These are phyloP conservation scores for Candida nitratophila DNA, from an alignment of 805 yeast species.

Conservation along the genomic window DNA sequence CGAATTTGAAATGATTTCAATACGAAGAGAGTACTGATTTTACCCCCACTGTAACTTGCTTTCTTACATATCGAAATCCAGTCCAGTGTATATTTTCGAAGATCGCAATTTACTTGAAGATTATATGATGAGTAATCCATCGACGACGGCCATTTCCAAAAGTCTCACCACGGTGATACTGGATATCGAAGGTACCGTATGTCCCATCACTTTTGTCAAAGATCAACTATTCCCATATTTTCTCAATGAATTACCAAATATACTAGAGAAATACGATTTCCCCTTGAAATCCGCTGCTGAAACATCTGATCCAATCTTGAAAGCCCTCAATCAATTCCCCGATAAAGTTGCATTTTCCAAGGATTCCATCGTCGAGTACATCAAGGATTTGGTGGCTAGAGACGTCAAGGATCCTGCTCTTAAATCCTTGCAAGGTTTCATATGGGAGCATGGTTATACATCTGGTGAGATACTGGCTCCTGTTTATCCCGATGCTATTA, in stretches of 20 bases:
- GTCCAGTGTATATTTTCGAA: too few relatives aligned
- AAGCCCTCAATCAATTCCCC: conserved; percentile 41
- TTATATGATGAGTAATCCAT: background rate
- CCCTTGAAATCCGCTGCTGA: conserved; percentile 22
- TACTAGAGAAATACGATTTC: conserved; percentile 25
- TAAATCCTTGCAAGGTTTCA: conserved; percentile 74
- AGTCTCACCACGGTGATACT: conserved; percentile 33
- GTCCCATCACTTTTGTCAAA: conserved; percentile 86
- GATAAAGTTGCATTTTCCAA: conserved; percentile 18
- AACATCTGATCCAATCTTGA: conserved; percentile 17
- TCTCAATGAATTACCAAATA: conserved; percentile 36
- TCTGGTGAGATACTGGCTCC: conserved; percentile 76
- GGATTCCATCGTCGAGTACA: conserved; percentile 35
- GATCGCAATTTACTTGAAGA: too few relatives aligned
- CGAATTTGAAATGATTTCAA: too few relatives aligned
- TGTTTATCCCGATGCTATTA: conserved; percentile 64
- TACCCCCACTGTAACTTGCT: too few relatives aligned
- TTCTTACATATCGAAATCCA: too few relatives aligned
- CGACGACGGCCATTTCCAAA: background rate
- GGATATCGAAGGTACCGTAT: conserved; percentile 90
- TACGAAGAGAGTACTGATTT: too few relatives aligned
- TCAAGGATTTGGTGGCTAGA: conserved; percentile 45
- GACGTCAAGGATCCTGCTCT: conserved; percentile 76
- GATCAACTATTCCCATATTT: conserved; percentile 76
- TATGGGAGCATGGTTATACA: conserved; percentile 78